Evolutionary conservation across 805 yeast species (phyloP), one percentile per base, ranked within the genome.

Genomic region (Ogataea pignaliae): DNA sequence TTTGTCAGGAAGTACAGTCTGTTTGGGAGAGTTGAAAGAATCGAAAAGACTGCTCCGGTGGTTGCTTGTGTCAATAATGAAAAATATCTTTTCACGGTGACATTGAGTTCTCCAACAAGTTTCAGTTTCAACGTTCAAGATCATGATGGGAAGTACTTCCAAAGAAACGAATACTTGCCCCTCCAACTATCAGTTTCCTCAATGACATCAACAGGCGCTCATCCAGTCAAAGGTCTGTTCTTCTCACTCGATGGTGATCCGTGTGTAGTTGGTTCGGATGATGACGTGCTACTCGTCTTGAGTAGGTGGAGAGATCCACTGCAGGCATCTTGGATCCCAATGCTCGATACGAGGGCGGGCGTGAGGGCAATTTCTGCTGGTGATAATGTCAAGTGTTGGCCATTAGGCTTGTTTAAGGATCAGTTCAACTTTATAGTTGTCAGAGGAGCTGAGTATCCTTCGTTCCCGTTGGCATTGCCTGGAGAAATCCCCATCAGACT

Each of bases 161-260:
- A 76, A 50, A 66, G 76, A 53, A 78, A 73, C 53, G 62, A 66
- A 32, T 57, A 75, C 4, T 50, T 78, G 26, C 83, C 83, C 0
- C 47, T 76, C 7, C 65, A 43, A 15, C 40, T 48, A 7, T 4
- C 26, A 21, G 7, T 5, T 21, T 21, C 26, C 7, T 21, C 26
- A 21, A 7, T 21, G 26, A 21, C 39, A 15, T 34, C 39, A 9
- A 26, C 34, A 18, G 43, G 39, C 16, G 38, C 43, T 13, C 73
- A 68, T 55, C 65, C 70, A 44, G 54, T 67, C 48, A 79, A 77
- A 50, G 83, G 90, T 2, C 61, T 87, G n/a, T 89, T 93, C 57
- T 93, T 91, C 70, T 84, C 88, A 36, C 82, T 83, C 37, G 83
- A 78, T 55, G 96, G 96, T 16, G 97, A 91, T 61, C 99, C 99